These are phyloP conservation scores for Russula sp. DNA, from an alignment of 768 basidiomycete genomes.

Conservation along the genomic window DNA sequence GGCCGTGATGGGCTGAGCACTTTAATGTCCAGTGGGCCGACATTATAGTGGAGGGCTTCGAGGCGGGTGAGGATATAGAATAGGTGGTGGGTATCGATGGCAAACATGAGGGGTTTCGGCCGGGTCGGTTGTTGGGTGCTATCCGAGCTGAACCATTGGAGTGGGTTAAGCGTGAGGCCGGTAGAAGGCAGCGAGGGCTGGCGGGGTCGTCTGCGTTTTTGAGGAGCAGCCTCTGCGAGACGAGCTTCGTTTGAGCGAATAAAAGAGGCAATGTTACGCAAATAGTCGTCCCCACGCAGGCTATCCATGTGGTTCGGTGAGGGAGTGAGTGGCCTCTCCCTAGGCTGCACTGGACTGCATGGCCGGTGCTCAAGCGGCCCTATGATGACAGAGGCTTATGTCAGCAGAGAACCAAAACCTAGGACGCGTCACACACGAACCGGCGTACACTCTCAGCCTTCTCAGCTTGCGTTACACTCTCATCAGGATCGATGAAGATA, in stretches of 20 bases:
- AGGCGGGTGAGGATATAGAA: constrained; percentile 85
- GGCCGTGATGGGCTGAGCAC: constrained; percentile 69
- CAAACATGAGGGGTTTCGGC: constrained; percentile 53
- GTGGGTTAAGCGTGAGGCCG: constrained; percentile 47
- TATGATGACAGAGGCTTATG: background rate
- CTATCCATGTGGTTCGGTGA: constrained; percentile 38
- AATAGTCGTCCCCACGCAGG: constrained; percentile 68
- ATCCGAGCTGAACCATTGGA: constrained; percentile 47
- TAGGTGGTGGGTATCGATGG: constrained; percentile 73
- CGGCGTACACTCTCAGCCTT: background rate
- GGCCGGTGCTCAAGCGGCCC: background rate
- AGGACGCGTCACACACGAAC: background rate
- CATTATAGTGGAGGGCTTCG: constrained; percentile 68
- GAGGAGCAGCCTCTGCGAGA: constrained; percentile 57
- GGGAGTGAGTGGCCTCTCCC: constrained; percentile 15
- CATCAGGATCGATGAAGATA: constrained; percentile 62
- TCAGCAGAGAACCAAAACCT: background rate
- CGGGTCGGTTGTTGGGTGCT: constrained; percentile 29
- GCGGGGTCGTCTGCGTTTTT: constrained; percentile 41
- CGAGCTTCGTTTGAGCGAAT: constrained; percentile 65
- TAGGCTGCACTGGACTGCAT: too few relatives aligned
- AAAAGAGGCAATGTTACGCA: constrained; percentile 61
- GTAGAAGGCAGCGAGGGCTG: constrained; percentile 27
- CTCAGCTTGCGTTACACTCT: background rate
- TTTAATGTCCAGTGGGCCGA: constrained; percentile 74